Base-by-base conservation (phyloP, 2,329 filamentous ascomycete species). In the Cercospora brassicicola region DNA sequence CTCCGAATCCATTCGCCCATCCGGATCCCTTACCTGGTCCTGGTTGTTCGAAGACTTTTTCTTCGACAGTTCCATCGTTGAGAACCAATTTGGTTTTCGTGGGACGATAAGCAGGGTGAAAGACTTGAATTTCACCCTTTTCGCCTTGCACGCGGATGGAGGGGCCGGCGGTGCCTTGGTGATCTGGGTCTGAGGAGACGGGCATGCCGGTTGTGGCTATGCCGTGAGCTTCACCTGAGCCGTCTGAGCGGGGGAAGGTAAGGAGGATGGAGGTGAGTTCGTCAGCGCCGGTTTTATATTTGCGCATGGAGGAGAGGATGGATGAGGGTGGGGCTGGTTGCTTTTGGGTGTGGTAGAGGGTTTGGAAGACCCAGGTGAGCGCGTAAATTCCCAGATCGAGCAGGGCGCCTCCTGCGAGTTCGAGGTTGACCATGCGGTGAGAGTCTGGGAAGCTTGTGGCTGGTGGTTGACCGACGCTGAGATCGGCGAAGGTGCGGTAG, bases 321-420 rank as follows among this genome's bases (percentile, higher is more conserved):
- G 83, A 85, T 10, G 51, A 57, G 4, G 93, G 93, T 0, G 86
- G 76, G 78, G 92, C 86, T 73, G 92, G 91, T 64, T 86, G 79
- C 9, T 82, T 78, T 76, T 94, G 90, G 2, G 91, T 88, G 79
- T 93, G 91, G 81, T 96, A 96, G 30, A 96, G 85, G 55, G 90
- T 90, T 81, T 96, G 92, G 85, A 94, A 96, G 6, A 95, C 86
- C 93, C 93, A 97, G 33, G 92, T 96, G 69, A 97, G 81, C 57
- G 91, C 88, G 82, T 97, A 97, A 79, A 97, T 91, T 69, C 93
- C 93, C 66, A 97, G 84, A 79, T 97, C 93, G 61, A 97, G 85
- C 64, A 96, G 82, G 1, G 90, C 90, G 63, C 93, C 93, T 31
- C 93, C 93, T 0, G 93, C 93, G 55, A 97, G 85, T 75, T 94